A percentile compares a stretch with the other conserved stretches of the same genome.
These are phyloP conservation scores for Monsonia emarginata DNA, from an alignment of 441 rosid species.

Conservation along the genomic window DNA sequence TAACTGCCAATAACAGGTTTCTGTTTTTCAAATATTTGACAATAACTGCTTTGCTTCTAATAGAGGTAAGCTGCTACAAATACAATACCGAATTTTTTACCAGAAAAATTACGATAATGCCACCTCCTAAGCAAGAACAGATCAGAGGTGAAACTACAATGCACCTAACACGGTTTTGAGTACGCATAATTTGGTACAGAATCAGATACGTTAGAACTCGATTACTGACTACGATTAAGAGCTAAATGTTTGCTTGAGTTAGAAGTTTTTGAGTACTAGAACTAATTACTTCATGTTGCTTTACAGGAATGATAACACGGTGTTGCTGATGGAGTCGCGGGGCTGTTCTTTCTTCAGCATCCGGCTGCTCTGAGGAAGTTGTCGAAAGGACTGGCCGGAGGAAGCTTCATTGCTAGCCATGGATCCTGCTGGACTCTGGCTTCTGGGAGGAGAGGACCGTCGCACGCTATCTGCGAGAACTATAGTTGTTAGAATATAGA, in stretches of 20 bases:
- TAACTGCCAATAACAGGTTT: too few species aligned
- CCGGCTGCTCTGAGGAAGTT: slow-evolving; percentile 96
- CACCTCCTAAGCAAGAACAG: too few species aligned
- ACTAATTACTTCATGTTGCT: slow-evolving; percentile 14
- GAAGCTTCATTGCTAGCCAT: slow-evolving; percentile 58
- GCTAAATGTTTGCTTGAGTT: not conserved
- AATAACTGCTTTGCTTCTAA: too few species aligned
- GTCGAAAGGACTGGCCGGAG: slow-evolving; percentile 91
- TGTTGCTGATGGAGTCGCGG: too few species aligned
- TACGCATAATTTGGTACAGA: not conserved
- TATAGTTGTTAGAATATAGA: too few species aligned
- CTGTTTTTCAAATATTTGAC: too few species aligned
- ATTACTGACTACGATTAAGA: not conserved
- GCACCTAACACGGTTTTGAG: too few species aligned
- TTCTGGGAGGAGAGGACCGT: slow-evolving; percentile 18
- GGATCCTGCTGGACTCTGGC: slow-evolving; percentile 28
- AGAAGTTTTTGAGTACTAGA: not conserved
- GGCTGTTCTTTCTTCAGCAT: slow-evolving; percentile 22
- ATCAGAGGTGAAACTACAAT: too few species aligned
- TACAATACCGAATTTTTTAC: too few species aligned
- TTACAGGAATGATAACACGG: slow-evolving; percentile 13
- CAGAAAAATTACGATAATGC: too few species aligned
- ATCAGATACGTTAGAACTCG: not conserved
- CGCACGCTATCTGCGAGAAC: slow-evolving; percentile 19
- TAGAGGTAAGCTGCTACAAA: too few species aligned